Evolutionary conservation across 2,329 filamentous ascomycete genomes (phyloP).

Genomic region (Dothideomycetes sp.): DNA sequence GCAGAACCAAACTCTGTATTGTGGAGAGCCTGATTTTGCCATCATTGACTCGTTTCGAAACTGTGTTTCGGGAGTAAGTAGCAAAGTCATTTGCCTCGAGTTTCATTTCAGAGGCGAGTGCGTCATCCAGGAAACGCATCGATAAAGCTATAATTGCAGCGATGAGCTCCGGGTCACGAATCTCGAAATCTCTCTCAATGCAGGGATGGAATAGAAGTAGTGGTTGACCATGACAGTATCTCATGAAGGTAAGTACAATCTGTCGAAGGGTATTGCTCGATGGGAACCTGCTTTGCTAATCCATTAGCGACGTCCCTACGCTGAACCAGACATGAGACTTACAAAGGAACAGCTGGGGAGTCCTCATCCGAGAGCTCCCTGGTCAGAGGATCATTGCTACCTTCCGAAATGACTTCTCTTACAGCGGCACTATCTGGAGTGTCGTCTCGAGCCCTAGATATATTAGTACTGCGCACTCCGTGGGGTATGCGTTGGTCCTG

Average conservation of each 20-base stretch:
- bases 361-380: too few relatives aligned
- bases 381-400: too few relatives aligned
- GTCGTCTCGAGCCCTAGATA: too few relatives aligned
- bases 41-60: not conserved
- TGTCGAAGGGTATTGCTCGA: too few relatives aligned
- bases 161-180: conserved; percentile 2
- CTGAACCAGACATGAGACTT: too few relatives aligned
- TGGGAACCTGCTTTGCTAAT: too few relatives aligned
- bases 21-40: conserved; percentile 3
- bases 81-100: conserved; percentile 7
- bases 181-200: conserved; percentile 3
- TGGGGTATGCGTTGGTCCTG: too few relatives aligned
- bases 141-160: conserved; percentile 5
- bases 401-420: too few relatives aligned
- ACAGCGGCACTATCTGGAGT: too few relatives aligned
- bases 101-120: conserved; percentile 2
- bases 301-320: too few relatives aligned
- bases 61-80: conserved; percentile 2
- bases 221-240: conserved; percentile 6
- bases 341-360: too few relatives aligned
- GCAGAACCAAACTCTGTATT: conserved; percentile 3
- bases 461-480: too few relatives aligned
- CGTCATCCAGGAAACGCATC: conserved; percentile 2
- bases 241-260: conserved; percentile 3
- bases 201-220: conserved; percentile 5